These are phyloP conservation scores for Wolfiporia cocos DNA, from an alignment of 1,284 basidiomycete genomes.

Conservation along the genomic window DNA sequence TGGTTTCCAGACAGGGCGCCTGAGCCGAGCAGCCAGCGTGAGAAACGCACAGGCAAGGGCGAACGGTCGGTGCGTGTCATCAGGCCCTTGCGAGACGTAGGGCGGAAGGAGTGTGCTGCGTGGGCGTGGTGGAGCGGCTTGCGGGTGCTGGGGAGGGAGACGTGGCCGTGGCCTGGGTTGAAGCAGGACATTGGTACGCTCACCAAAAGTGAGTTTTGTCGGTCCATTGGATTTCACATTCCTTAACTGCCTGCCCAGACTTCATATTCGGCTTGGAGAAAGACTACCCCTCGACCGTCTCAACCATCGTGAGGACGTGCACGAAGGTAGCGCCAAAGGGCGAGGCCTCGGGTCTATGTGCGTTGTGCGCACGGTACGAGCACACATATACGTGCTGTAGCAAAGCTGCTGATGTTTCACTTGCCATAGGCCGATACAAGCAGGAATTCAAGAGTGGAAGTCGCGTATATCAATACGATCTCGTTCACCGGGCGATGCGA, in stretches of 20 bases:
- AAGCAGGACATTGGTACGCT: slow-evolving; percentile 62
- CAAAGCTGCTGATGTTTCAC: background rate
- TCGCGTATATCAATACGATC: slow-evolving; percentile 17
- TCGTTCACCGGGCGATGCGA: background rate
- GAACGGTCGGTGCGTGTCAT: slow-evolving; percentile 43
- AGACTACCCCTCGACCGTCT: slow-evolving; percentile 87
- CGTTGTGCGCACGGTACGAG: slow-evolving; percentile 69
- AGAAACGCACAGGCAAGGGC: slow-evolving; percentile 5
- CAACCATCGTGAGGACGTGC: slow-evolving; percentile 80
- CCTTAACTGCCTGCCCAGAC: slow-evolving; percentile 35
- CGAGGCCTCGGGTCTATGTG: slow-evolving; percentile 43
- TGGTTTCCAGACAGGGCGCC: slow-evolving; percentile 34
- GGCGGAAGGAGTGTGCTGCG: slow-evolving; percentile 76
- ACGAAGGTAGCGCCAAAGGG: slow-evolving; percentile 76
- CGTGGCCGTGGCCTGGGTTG: slow-evolving; percentile 36
- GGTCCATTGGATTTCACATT: background rate
- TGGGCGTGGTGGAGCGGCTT: slow-evolving; percentile 72
- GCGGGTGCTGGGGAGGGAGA: slow-evolving; percentile 45
- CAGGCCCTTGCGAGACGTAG: slow-evolving; percentile 71
- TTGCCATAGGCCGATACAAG: slow-evolving; percentile 12
- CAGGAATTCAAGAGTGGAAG: slow-evolving; percentile 19
- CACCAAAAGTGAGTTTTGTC: slow-evolving; percentile 65
- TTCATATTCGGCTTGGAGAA: slow-evolving; percentile 80
- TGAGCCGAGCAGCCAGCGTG: background rate
- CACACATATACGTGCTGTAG: background rate